Base-by-base conservation (phyloP, 208 protist species). In the Acanthamoeba royreba region DNA sequence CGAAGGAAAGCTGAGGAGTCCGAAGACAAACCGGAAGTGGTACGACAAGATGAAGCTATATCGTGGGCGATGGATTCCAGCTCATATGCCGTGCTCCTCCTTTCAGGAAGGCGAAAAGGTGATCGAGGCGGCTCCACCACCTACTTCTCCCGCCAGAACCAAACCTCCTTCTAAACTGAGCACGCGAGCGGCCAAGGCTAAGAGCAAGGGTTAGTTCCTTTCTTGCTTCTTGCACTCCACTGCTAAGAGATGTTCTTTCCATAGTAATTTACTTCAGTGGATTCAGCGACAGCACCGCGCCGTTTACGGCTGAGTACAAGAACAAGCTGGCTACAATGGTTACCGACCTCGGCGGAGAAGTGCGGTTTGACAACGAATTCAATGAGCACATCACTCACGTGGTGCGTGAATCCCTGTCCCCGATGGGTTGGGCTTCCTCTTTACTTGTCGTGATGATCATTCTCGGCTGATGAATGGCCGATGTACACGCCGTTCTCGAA, bases 311-410 rank as follows among this genome's bases (percentile, higher is more conserved):
- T 2, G 47, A 61, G 5, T 63, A 43, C 9, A 88, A 88, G 79
- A 61, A 88, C 47, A 25, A 61, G 47, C 31, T 88, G 4, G 79
- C 79, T 47, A 88, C 33, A 22, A 61, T 61, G 47, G 49, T 53
- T n/a, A 35, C 49, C 46, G 49, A 53, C 25, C 79, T 88, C 38
- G 79, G 79, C 19, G 79, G 45, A 9, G 79, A 88, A 31, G 79
- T 88, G 17, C 79, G 79, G 19, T 88, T 53, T 33, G 79, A 88
- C 79, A 61, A 53, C 46, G 79, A 88, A 25, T 88, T 88, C 35
- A 61, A 88, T 47, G 49, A 53, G 31, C 79, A 88, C 47, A 88
- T 88, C 79, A 88, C 79, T 47, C 79, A 88, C 79, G 79, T 88
- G 15, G 49, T 88, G 38, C 40, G 69, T n/a, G 7, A 15, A 25